Base-by-base conservation (phyloP, 345 rosid species). In the Citropsis articulata region DNA sequence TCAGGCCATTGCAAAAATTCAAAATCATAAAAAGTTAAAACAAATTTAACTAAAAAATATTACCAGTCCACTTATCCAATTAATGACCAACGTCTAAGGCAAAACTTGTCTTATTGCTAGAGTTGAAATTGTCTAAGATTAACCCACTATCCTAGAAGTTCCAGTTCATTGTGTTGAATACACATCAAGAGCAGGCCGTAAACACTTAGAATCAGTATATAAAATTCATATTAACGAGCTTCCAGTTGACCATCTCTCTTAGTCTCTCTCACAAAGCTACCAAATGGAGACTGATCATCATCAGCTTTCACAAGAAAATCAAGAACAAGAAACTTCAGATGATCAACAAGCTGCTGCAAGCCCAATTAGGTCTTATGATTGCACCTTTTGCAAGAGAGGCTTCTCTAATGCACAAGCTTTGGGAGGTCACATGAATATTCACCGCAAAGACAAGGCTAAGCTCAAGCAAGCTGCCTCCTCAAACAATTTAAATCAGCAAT, bases 391-490 rank as follows among this genome's bases (percentile, higher is more conserved):
- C 84, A 90, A 88, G 87, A 89, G 97, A 83, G 98, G 98, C 21
- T 94, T 94, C 85, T 87, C 97, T 30, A 94, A 87, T 81, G 97
- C 98, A 45, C 98, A 93, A 79, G 98, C 97, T 70, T 84, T 94
- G 13, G 98, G 98, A 1, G 97, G 97, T 6, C 98, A 94, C 86
- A 93, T 94, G 98, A 94, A 95, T 78, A 91, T 95, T 71, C 98
- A 95, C 79, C 87, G 98, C 71, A 87, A 86, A 86, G 91, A 93
- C 85, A 93, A 90, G 80, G 93, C 90, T 73, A 90, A 86, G 79
- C 88, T 90, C 81, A 90, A 88, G 77, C 87, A 87, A 65, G 38
- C 79, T 65, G 76, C 90, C 21, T 21, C 50, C 36, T 50, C 76
- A 69, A 68, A 74, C 28, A 72, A 62, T 63, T 82, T 84, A 73